Evolutionary conservation across 31 red algal genomes (phyloP), one percentile per base, ranked within the genome.

Genomic region (Porphyra umbilicalis): DNA sequence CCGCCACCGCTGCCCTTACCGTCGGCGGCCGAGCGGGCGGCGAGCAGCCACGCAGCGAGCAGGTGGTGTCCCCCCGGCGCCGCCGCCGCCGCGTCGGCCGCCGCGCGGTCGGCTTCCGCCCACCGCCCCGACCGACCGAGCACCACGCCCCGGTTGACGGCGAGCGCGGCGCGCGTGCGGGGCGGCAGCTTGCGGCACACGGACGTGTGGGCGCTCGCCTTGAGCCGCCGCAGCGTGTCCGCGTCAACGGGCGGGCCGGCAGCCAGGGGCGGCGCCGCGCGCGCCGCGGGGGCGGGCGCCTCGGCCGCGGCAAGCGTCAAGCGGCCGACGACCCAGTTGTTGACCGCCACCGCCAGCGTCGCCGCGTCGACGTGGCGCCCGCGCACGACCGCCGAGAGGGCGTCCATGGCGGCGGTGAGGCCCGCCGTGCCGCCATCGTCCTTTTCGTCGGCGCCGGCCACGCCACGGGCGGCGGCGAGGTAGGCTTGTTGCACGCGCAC

Each of bases 221-320:
- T 78, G 85, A 92, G 87, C 81, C 87, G 87, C 68, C 87, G 87
- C 57, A 92, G 77, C 25, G 84, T 81, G 34, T 92, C 90, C 2
- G 44, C 90, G 36, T 35, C 36, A 4, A 71, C 13, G n/a, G n/a
- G n/a, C n/a, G n/a, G n/a, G n/a, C n/a, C n/a, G 57, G 57, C 38
- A 9, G 38, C 57, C 25, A 8, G 57, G 4, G 18, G 57, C 1
- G 25, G 57, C 18, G 33, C 33, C 5, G 33, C 33, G 77, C 77
- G 11, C 25, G 18, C 15, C 20, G 9, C 68, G 6, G 80, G 75
- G 57, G 76, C 57, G n/a, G 67, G 33, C 9, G 39, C 35, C n/a
- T 33, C 31, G 34, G 78, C 78, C 34, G 85, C 34, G n/a, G 90
- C 90, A 10, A 91, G 39, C 78, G 87, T 81, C 32, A 81, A 84